Evolutionary conservation across 78 protist genomes (phyloP).

Genomic region (Cavenderia fasciculata): DNA sequence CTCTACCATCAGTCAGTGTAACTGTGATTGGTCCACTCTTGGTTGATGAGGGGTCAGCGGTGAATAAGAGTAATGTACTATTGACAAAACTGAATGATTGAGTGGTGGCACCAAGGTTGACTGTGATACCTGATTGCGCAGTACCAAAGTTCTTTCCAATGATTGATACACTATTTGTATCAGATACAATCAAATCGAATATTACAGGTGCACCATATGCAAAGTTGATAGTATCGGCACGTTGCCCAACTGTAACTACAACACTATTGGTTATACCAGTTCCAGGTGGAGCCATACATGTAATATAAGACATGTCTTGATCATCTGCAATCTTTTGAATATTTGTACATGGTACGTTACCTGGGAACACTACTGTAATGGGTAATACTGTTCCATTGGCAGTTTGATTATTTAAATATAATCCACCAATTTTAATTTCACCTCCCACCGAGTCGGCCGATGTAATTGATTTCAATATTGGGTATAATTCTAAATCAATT

Average conservation of each 20-base stretch:
- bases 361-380: not conserved
- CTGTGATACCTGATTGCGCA: not conserved
- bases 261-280: not conserved
- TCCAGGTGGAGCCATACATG: not conserved
- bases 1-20: not conserved
- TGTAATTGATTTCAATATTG: not conserved
- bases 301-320: not conserved
- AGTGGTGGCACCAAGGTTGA: too few species aligned
- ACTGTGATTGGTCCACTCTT: too few species aligned
- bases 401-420: too few species aligned
- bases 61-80: too few species aligned
- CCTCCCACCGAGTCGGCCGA: slow-evolving; percentile 8
- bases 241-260: not conserved
- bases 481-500: not conserved
- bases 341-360: not conserved
- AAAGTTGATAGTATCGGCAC: not conserved
- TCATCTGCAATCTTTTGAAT: not conserved
- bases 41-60: too few species aligned
- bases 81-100: too few species aligned
- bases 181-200: not conserved
- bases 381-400: too few species aligned
- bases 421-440: slow-evolving; percentile 18
- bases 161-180: not conserved
- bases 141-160: slow-evolving; percentile 14
- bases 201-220: not conserved